Evolutionary conservation across 2,329 filamentous ascomycete species (phyloP).

Genomic region (Fusarium neocosmosporiellum): DNA sequence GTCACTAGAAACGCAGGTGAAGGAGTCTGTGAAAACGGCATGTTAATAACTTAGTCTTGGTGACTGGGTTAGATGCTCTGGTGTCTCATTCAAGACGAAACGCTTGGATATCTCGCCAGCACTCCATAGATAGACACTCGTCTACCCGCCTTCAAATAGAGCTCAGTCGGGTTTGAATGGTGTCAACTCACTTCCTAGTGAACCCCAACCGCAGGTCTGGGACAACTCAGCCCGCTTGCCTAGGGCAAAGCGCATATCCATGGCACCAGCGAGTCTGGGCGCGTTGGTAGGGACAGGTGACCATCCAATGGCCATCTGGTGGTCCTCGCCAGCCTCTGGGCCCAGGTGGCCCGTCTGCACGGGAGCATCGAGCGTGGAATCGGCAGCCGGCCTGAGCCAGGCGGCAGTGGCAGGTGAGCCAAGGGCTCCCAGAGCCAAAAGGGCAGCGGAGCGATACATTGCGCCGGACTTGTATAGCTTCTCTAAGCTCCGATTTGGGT

Average conservation of each 20-base stretch:
- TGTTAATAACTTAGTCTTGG: neutral
- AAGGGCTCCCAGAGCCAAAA: slow-evolving; percentile 43
- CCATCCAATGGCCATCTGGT: slow-evolving; percentile 45
- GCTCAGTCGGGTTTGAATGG: neutral
- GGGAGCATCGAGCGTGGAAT: slow-evolving; percentile 45
- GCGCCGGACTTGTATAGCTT: neutral
- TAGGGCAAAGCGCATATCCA: slow-evolving; percentile 44
- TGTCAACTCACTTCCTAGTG: slow-evolving; percentile 44
- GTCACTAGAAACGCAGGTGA: slow-evolving; percentile 43
- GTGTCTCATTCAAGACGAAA: neutral
- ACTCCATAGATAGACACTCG: neutral
- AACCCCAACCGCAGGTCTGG: slow-evolving; percentile 48
- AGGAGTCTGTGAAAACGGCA: slow-evolving; percentile 36
- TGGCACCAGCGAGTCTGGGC: slow-evolving; percentile 44
- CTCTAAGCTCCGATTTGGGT: neutral
- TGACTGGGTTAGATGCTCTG: neutral
- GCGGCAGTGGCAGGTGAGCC: slow-evolving; percentile 34
- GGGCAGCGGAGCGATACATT: slow-evolving; percentile 33
- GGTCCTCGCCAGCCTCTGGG: slow-evolving; percentile 25
- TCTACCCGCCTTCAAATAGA: neutral
- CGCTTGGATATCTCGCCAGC: neutral
- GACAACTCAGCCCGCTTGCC: slow-evolving; percentile 42
- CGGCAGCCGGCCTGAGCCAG: slow-evolving; percentile 40
- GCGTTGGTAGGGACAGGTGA: slow-evolving; percentile 48
- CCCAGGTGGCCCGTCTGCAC: slow-evolving; percentile 38